Conservation (phyloP, 2,329 filamentous ascomycete species). For the Neopestalotiopsis clavispora region DNA sequence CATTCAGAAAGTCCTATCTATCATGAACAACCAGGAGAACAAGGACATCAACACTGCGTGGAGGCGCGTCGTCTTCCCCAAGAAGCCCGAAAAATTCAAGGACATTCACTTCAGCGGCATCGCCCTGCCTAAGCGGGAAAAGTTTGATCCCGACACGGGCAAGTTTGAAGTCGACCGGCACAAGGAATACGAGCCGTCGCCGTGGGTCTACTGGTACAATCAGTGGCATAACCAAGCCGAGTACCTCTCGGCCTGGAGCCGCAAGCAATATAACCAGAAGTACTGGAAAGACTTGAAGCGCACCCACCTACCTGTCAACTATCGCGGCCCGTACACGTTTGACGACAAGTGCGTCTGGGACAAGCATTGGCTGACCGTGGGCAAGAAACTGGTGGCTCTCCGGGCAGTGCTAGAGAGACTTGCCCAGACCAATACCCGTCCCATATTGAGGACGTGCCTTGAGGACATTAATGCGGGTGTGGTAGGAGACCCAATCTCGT, state of each 20-base stretch:
- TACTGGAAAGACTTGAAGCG: conserved; percentile 27
- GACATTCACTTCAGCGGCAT: conserved; percentile 28
- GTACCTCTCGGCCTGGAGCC: conserved; percentile 27
- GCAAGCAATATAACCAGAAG: conserved; percentile 26
- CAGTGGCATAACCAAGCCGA: conserved; percentile 29
- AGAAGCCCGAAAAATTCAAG: conserved; percentile 28
- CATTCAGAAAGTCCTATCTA: conserved; percentile 47
- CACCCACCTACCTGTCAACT: conserved; percentile 34
- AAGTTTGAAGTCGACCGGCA: conserved; percentile 2
- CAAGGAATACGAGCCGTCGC: conserved; percentile 33
- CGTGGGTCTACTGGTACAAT: conserved; percentile 35
- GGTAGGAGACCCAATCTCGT: conserved; percentile 9
- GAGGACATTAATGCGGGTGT: conserved; percentile 19
- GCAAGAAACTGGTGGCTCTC: conserved; percentile 30
- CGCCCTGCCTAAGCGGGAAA: conserved; percentile 20
- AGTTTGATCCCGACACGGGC: not conserved
- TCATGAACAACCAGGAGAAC: conserved; percentile 44
- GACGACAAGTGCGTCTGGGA: conserved; percentile 32
- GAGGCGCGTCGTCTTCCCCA: conserved; percentile 42
- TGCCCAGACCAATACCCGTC: conserved; percentile 26
- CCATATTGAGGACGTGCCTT: conserved; percentile 31
- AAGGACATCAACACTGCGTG: conserved; percentile 39
- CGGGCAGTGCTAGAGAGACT: conserved; percentile 31
- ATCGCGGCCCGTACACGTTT: conserved; percentile 35
- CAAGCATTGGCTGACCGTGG: conserved; percentile 35